Base-by-base conservation (phyloP, 305 asterid genomes). In the Fraxinus albicans region DNA sequence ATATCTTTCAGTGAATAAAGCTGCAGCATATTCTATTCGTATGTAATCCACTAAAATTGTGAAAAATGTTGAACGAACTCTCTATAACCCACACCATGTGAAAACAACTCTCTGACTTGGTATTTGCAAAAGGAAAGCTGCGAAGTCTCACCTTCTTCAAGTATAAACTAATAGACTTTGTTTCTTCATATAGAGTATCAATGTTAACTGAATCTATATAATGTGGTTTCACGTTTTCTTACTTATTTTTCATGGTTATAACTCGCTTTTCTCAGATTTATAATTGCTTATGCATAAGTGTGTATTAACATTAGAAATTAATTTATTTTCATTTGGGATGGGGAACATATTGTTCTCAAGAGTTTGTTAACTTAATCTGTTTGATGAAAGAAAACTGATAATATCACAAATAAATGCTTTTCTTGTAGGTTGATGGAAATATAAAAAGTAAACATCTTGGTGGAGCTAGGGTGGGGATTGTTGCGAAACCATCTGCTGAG, bases 401-500 rank as follows among this genome's bases (percentile, higher is more conserved):
- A 50, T 80, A 77, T 60, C 75, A 80, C 9, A 74, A 50, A 73
- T 34, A n/a, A 31, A 53, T 84, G 40, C 47, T 29, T 44, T 13
- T 84, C 79, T 85, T 74, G 84, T 83, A 96, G 98, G 93, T 29
- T 80, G 91, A 86, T 88, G 89, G 83, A 44, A 44, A 67, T 77
- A 84, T 79, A 47, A 91, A 80, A 79, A 85, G 83, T 60, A 85
- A 83, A 72, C 77, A 89, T 90, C 93, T 89, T 53, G 89, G 83
- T 27, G 98, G 98, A 82, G 91, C 93, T 78, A 89, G 98, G 87
- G 89, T 96, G 40, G 99, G 98, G 80, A 90, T 96, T 85, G 93
- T 96, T 58, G 97, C 99, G 42, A 96, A 94, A 90, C 98, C 99
- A 53, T 89, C 93, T 76, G 91, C 98, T 0, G 99, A 96, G 89